Conservation (phyloP, 441 rosid genomes). For the Melastoma candidum region DNA sequence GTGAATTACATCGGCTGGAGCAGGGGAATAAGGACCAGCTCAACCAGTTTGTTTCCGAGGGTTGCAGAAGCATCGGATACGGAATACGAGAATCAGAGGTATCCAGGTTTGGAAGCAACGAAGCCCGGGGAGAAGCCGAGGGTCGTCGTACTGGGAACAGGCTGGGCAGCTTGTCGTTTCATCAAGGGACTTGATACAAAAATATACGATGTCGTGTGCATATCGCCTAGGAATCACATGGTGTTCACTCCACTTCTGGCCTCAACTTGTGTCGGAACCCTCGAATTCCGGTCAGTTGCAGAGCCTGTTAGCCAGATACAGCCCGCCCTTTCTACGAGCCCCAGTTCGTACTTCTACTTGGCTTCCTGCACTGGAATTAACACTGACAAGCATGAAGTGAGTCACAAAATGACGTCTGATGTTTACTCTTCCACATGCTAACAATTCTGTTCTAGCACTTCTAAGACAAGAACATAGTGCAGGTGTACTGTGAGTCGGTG, state of each 20-base stretch:
- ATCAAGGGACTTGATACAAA: conserved; percentile 53
- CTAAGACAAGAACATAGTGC: neutral
- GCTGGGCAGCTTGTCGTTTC: conserved; percentile 76
- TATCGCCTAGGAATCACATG: conserved; percentile 83
- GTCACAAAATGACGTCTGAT: conserved; percentile 7
- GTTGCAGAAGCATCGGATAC: too few species aligned
- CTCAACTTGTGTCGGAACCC: conserved; percentile 73
- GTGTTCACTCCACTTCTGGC: conserved; percentile 78
- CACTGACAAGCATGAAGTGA: conserved; percentile 60
- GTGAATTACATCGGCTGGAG: too few species aligned
- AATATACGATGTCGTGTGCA: conserved; percentile 51
- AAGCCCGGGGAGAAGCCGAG: conserved; percentile 58
- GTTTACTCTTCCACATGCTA: neutral
- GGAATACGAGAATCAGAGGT: conserved; percentile 18
- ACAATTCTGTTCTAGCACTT: neutral
- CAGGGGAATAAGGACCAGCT: too few species aligned
- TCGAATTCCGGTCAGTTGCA: conserved; percentile 86
- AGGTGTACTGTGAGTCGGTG: conserved; percentile 78
- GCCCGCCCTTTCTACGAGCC: conserved; percentile 56
- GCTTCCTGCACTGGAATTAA: conserved; percentile 72
- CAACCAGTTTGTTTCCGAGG: too few species aligned
- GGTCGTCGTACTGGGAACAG: conserved; percentile 70
- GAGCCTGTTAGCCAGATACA: conserved; percentile 83
- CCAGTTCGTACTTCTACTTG: conserved; percentile 70
- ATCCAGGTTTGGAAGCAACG: conserved; percentile 50